Base-by-base conservation (phyloP, 257 asterid genomes). In the Rhazya stricta region DNA sequence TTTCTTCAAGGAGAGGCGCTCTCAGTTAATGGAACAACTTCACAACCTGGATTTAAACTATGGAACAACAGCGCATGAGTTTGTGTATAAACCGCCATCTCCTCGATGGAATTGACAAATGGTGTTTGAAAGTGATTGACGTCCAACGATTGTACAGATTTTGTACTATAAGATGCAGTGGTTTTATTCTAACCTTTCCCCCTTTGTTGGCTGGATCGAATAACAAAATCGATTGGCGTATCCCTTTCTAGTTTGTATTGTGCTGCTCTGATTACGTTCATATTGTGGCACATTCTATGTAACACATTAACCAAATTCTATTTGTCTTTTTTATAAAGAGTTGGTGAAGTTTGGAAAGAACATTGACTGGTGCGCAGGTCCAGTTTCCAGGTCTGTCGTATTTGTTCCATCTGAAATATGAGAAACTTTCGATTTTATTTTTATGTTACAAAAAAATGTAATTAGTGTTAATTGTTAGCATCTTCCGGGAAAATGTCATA, bases 1-100 rank as follows among this genome's bases (percentile, higher is more conserved):
- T 79, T 94, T 91, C 86, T 94, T 94, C 84, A 94, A 91, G 88
- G 98, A 94, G 74, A 79, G 98, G 76, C 88, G 98, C 73, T 91
- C 98, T n/a, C 98, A 94, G 85, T 83, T 94, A 83, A 94, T 94
- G 96, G 98, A 91, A 78, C 98, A 94, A 72, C 97, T 94, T 72
- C 97, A 91, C 77, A 90, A 75, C 85, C 83, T 94, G 63, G 98
- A 94, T 79, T 68, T 90, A 61, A 89, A 87, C 85, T 83, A 89
- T 61, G 94, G 85, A 76, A 80, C 97, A 54, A 67, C 86, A 43
- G 80, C 92, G 74, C 96, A 84, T 15, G 95, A 91, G 69, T 87
- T 82, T 75, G 73, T 85, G 79, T 87, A 85, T 84, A 94, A 88
- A 75, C 85, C 91, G 57, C 81, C 97, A 16, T 90, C 97, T 78